Conservation (phyloP, 176 grass and related monocot genomes). For the Musa schizocarpa region DNA sequence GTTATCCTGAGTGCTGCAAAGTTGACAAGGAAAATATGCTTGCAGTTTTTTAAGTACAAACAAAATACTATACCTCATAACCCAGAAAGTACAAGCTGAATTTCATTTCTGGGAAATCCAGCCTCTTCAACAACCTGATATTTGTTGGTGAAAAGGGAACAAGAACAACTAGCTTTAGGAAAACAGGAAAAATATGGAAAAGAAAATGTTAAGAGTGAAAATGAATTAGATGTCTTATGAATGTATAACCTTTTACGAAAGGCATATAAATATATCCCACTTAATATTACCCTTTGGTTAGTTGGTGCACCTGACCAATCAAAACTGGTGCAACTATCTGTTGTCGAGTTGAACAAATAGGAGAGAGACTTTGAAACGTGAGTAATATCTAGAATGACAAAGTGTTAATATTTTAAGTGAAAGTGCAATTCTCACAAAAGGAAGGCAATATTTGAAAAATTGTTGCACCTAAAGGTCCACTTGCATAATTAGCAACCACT, state of each 20-base stretch:
- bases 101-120: conserved; percentile 94
- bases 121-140: conserved; percentile 77
- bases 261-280: too few relatives aligned
- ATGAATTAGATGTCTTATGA: too few relatives aligned
- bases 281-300: neutral
- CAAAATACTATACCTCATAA: conserved; percentile 50
- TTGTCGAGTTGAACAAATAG: neutral
- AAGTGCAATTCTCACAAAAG: too few relatives aligned
- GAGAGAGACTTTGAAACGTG: neutral
- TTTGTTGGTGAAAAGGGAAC: neutral
- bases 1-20: neutral
- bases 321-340: neutral
- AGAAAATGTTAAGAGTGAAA: neutral
- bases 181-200: neutral
- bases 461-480: too few relatives aligned
- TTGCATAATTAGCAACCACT: too few relatives aligned
- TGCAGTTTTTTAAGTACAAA: neutral
- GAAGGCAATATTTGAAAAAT: too few relatives aligned
- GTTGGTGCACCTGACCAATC: neutral
- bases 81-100: conserved; percentile 97
- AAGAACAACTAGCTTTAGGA: neutral
- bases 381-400: neutral
- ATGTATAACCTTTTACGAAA: too few relatives aligned
- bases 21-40: neutral
- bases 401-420: neutral